phyloP scores from a whole-genome alignment of 2,329 filamentous ascomycete species.

The Aspergillus sp. region DNA sequence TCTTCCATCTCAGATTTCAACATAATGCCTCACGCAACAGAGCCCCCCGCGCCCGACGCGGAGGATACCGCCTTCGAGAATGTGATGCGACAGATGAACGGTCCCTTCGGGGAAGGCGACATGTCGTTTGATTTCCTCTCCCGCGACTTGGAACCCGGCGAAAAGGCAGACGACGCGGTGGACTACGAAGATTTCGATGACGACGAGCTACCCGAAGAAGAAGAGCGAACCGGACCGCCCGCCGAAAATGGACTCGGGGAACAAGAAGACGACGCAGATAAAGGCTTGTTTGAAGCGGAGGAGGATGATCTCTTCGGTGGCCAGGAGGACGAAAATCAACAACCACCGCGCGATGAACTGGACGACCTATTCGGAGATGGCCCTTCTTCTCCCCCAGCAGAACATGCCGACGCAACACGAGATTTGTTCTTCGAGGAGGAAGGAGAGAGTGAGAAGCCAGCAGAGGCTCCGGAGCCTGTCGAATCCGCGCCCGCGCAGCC shows the following conservation, averaged over 20 bases:
- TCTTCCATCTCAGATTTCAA: neutral
- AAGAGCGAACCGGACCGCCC: conserved; percentile 25
- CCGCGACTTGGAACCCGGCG: conserved; percentile 51
- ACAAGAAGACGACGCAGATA: conserved; percentile 46
- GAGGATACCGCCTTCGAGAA: conserved; percentile 45
- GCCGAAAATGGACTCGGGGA: conserved; percentile 57
- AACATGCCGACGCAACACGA: conserved; percentile 33
- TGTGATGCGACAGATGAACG: conserved; percentile 47
- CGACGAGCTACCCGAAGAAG: conserved; percentile 77
- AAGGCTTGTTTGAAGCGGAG: conserved; percentile 31
- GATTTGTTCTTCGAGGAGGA: conserved; percentile 39
- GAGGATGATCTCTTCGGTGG: conserved; percentile 45
- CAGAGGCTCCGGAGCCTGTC: conserved; percentile 1
- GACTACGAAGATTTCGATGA: conserved; percentile 92
- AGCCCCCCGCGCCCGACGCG: conserved; percentile 27
- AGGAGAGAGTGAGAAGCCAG: conserved; percentile 20
- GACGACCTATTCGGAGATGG: conserved; percentile 54
- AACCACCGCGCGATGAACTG: conserved; percentile 42
- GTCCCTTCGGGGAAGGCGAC: conserved; percentile 33
- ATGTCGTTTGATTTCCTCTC: conserved; percentile 44
- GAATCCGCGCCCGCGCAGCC: conserved; percentile 7
- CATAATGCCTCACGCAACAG: conserved; percentile 45
- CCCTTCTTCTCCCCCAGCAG: conserved; percentile 36
- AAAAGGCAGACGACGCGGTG: conserved; percentile 89
- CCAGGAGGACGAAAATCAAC: conserved; percentile 22